Evolutionary conservation across 129 eudicot species (phyloP).

Genomic region (Heracleum sosnowskyi): DNA sequence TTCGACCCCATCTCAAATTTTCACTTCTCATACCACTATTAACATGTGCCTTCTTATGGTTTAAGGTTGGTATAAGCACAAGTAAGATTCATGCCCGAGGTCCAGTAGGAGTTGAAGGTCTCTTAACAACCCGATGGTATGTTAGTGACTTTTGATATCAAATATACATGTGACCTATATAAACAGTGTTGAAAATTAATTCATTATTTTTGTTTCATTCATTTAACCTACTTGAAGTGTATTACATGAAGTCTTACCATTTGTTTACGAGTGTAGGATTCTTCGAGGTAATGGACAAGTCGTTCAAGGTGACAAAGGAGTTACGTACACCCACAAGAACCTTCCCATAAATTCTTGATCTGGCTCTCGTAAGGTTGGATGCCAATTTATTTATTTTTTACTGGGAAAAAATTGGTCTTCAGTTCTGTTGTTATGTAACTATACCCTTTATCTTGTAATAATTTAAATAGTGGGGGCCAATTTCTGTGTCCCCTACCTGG

Average conservation of each 20-base stretch:
- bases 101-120: conserved; percentile 97
- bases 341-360: conserved; percentile 18
- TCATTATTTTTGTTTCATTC: no score
- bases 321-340: conserved; percentile 67
- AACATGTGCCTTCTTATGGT: background rate
- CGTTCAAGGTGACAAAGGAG: conserved; percentile 69
- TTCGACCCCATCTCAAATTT: background rate
- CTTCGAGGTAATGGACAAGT: conserved; percentile 78
- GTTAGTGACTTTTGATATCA: background rate
- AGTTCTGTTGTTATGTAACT: conserved; percentile 1
- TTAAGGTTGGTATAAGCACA: conserved; percentile 91
- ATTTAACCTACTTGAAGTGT: no score
- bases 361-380: background rate
- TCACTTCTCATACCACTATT: background rate
- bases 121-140: conserved; percentile 85
- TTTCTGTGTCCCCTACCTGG: background rate
- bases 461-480: background rate
- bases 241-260: background rate
- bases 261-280: conserved; percentile 42
- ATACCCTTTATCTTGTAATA: background rate
- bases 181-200: no score
- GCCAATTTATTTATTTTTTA: background rate
- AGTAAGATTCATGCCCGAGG: conserved; percentile 95
- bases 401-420: background rate
- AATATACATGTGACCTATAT: no score